These are phyloP conservation scores for Aspergillus flavus DNA, from an alignment of 2,329 filamentous ascomycete genomes.

Conservation along the genomic window DNA sequence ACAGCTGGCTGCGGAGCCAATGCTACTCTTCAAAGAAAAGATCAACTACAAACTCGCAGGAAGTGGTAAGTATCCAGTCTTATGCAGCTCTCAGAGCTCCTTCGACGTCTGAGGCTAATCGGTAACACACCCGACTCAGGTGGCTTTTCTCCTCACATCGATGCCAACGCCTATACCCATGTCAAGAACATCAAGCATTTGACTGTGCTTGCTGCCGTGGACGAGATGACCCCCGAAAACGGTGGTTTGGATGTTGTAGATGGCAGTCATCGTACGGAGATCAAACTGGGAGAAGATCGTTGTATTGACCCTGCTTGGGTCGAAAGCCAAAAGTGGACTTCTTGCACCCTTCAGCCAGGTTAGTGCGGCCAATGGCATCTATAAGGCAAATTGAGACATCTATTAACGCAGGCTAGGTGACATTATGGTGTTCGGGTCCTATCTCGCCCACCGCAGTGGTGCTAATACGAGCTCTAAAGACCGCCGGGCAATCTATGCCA, in stretches of 20 bases:
- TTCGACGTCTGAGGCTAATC: not conserved
- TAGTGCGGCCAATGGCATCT: constrained; percentile 7
- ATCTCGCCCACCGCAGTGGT: constrained; percentile 43
- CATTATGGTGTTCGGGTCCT: constrained; percentile 44
- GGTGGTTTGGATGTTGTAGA: constrained; percentile 46
- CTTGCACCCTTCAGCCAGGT: constrained; percentile 39
- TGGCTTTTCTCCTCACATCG: constrained; percentile 45
- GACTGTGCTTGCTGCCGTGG: constrained; percentile 44
- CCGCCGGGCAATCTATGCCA: constrained; percentile 46
- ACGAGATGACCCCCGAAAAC: constrained; percentile 39
- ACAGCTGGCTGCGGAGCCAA: constrained; percentile 40
- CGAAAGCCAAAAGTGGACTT: constrained; percentile 35
- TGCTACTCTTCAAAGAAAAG: constrained; percentile 49
- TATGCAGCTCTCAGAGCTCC: not conserved
- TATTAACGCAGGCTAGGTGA: constrained; percentile 27
- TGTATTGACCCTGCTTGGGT: constrained; percentile 42
- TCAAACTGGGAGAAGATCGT: constrained; percentile 38
- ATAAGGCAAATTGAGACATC: not conserved
- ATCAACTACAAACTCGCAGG: constrained; percentile 48
- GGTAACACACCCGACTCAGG: constrained; percentile 18
- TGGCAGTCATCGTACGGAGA: constrained; percentile 40
- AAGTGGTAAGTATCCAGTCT: constrained; percentile 30
- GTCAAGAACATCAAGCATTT: constrained; percentile 46
- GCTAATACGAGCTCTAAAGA: constrained; percentile 38
- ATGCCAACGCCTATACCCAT: constrained; percentile 47